Base-by-base conservation (phyloP, 2,329 filamentous ascomycete genomes). In the Pseudocercospora pini-densiflorae region DNA sequence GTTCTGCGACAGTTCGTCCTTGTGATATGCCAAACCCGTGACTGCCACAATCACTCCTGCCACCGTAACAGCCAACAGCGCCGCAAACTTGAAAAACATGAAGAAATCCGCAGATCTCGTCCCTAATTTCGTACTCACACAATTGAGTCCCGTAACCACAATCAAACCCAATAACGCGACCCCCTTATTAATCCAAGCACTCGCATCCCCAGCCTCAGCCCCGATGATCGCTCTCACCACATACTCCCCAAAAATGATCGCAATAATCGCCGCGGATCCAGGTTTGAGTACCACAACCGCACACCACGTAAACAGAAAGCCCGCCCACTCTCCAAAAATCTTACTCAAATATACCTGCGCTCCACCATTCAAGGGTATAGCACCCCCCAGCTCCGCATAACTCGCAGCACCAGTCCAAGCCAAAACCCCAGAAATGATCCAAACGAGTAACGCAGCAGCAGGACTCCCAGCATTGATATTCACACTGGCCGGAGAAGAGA, bases 181-280 rank as follows among this genome's bases (percentile, higher is more conserved):
- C 1, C 85, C 87, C 82, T 98, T 99, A 83, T 92, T 93, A 75
- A 97, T 87, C 94, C 94, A 98, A 1, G 89, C 87, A 75, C 88
- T 95, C 63, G 93, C 86, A 24, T 89, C 88, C 74, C 92, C 89
- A 2, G 92, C 92, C 65, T 97, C 92, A n/a, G 93, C 89, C 8
- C 94, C 94, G 65, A 97, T 90, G 51, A 91, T 86, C 14, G 93
- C 94, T 55, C 93, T 87, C 61, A 97, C 92, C n/a, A 97, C 83
- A 77, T 99, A 99, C 80, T 99, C 95, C 51, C 95, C 95, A 84
- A 98, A 97, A 75, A 99, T 97, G 72, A 99, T 97, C 71, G 94
- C 87, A 70, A 99, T 93, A 76, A 99, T 99, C 68, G 95, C 95
- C 9, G 93, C 90, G 45, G 92, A 92, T 2, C 95, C 95, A 0